Percentiles rank a stretch among this genome's conserved stretches.
These are phyloP conservation scores for Talaromyces rugulosus DNA, from an alignment of 2,329 filamentous ascomycete species.

Conservation along the genomic window DNA sequence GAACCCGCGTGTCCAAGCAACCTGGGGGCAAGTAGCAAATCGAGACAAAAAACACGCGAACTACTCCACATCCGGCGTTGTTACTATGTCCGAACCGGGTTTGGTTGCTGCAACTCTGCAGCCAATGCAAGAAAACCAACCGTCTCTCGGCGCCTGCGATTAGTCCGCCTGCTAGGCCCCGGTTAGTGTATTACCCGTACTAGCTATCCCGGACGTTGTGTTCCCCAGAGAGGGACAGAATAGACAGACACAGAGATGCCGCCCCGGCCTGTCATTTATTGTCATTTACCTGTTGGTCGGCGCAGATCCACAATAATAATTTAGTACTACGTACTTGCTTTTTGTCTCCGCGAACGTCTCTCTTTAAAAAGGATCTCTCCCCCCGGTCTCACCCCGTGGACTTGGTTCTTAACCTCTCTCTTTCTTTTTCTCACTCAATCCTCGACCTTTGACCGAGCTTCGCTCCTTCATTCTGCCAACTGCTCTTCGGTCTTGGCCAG, in stretches of 20 bases:
- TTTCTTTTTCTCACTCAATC: not conserved
- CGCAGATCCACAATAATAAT: not conserved
- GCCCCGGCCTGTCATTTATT: not conserved
- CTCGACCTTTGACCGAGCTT: not conserved
- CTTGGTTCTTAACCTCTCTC: not conserved
- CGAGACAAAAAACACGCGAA: slow-evolving; percentile 5
- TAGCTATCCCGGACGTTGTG: slow-evolving; percentile 5
- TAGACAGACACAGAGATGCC: not conserved
- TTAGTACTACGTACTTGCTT: not conserved
- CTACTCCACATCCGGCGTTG: slow-evolving; percentile 12
- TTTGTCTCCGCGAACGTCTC: not conserved
- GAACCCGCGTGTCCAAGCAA: not conserved
- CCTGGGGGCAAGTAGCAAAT: not conserved
- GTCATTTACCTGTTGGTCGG: not conserved
- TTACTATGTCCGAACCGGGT: not conserved
- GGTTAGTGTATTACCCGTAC: not conserved
- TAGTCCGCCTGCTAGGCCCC: not conserved
- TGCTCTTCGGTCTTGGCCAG: not conserved
- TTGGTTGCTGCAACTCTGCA: not conserved
- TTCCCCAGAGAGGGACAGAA: not conserved
- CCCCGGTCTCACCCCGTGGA: not conserved
- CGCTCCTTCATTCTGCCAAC: not conserved
- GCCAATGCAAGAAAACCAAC: not conserved
- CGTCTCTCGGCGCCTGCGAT: not conserved
- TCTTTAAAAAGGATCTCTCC: not conserved